Conservation (phyloP, 106 monocot genomes). For the Iris macrosiphon region DNA sequence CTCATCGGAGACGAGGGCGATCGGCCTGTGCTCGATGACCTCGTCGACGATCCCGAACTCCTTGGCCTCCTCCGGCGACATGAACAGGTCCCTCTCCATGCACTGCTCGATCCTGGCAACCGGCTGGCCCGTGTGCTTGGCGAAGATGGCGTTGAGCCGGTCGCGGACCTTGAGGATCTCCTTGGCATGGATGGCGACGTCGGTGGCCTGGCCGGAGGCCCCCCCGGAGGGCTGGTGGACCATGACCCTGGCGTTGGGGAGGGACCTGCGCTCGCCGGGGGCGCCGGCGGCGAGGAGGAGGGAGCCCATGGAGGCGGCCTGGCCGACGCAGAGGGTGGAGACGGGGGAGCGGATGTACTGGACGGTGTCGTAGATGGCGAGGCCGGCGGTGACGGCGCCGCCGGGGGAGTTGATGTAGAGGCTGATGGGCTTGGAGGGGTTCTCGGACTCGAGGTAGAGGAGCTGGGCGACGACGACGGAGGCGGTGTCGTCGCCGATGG, state of each 20-base stretch:
- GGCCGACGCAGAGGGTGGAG: conserved; percentile 66
- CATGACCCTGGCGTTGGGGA: conserved; percentile 89
- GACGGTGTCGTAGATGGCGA: conserved; percentile 88
- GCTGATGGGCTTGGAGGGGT: conserved; percentile 77
- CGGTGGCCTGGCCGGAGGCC: conserved; percentile 38
- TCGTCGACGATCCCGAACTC: conserved; percentile 66
- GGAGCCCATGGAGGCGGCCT: conserved; percentile 70
- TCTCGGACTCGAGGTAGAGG: conserved; percentile 92
- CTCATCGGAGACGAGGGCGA: conserved; percentile 36
- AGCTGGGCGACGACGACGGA: conserved; percentile 88
- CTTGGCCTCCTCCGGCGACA: conserved; percentile 74
- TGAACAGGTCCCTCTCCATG: conserved; percentile 55
- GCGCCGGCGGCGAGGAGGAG: conserved; percentile 57
- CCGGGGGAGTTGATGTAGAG: conserved; percentile 97
- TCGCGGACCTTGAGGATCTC: conserved; percentile 80
- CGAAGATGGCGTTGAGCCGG: conserved; percentile 52
- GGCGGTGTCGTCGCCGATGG: conserved; percentile 74
- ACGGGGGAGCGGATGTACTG: conserved; percentile 88
- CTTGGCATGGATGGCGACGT: conserved; percentile 63
- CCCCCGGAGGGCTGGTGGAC: conserved; percentile 81
- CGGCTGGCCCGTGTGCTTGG: conserved; percentile 42
- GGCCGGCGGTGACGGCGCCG: conserved; percentile 80
- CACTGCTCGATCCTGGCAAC: conserved; percentile 48
- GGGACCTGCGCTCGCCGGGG: conserved; percentile 53
- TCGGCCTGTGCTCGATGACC: conserved; percentile 50